Base-by-base conservation (phyloP, 176 grass and related monocot species). In the Oryza brachyantha region DNA sequence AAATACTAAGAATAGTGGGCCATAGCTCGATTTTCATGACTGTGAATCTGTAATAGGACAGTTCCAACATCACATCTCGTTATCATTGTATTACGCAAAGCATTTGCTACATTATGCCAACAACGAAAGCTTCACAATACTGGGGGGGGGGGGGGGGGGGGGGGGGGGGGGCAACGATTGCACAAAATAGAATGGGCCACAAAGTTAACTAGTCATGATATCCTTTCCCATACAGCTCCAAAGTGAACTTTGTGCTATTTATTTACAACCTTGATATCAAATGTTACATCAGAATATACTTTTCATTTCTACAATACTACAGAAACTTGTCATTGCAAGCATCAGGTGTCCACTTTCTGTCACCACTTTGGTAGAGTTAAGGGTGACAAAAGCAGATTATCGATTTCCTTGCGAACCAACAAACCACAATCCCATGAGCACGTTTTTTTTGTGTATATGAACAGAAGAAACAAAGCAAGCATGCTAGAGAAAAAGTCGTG, bases 201-300 rank as follows among this genome's bases (percentile, higher is more conserved):
- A 12, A 75, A 75, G 24, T 75, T 41, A 40, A 26, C 11, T 16
- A 38, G 66, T 34, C 41, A 82, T 13, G 48, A 31, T 61, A 79
- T 54, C 50, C 62, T 70, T 64, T 72, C 36, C 81, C 32, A n/a
- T 45, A 38, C 69, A 37, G 48, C 27, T 63, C 35, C 37, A 72
- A 70, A 31, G 58, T 71, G 29, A 85, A 66, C 64, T 77, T 41
- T 11, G 9, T 77, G 22, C 57, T 72, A 78, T 70, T 85, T 77
- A 85, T 85, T 89, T 78, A 81, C 87, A 89, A 50, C 24, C 16
- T 50, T 46, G 37, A 22, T 1, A 60, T 59, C 28, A 66, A 67
- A 77, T 25, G 27, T 60, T 85, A 61, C 66, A 85, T 61, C 59
- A 29, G 22, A 85, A 77, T 50, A 59, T 61, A 87, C 22, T 14